Evolutionary conservation across 163 green algal genomes (phyloP).

Genomic region (Chlamydomonas reinhardtii): DNA sequence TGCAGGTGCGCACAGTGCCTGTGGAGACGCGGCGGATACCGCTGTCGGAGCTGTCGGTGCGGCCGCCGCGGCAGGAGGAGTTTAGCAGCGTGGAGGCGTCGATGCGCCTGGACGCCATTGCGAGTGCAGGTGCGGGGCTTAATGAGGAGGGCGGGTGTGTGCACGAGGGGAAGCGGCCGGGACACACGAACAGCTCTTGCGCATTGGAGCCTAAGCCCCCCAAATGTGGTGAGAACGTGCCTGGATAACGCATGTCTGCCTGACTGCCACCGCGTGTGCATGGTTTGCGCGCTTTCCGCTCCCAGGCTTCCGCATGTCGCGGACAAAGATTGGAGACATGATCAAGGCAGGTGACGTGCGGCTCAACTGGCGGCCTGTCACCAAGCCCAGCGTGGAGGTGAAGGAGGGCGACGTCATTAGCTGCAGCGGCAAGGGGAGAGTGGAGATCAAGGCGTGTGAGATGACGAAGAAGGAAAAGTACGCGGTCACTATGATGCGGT

Average conservation of each 20-base stretch:
- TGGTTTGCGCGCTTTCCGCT: no score
- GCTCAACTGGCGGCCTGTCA: conserved; percentile 83
- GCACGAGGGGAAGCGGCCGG: neutral
- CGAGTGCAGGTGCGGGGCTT: conserved; percentile 72
- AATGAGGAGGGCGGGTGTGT: neutral
- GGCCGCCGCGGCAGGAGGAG: conserved; percentile 67
- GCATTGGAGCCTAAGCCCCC: no score
- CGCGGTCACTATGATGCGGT: conserved; percentile 78
- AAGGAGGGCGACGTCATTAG: conserved; percentile 86
- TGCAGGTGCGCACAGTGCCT: conserved; percentile 75
- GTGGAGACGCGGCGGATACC: conserved; percentile 59
- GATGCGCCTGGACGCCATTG: conserved; percentile 88
- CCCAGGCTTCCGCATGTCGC: conserved; percentile 84
- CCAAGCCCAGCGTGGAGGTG: conserved; percentile 74
- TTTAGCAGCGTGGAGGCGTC: conserved; percentile 85
- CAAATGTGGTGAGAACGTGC: no score
- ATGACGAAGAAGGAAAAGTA: conserved; percentile 84
- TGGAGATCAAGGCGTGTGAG: conserved; percentile 76
- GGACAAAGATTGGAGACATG: conserved; percentile 77
- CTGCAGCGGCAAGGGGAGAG: conserved; percentile 81
- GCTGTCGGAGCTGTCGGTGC: conserved; percentile 68
- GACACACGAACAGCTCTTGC: neutral
- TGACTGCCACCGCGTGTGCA: no score
- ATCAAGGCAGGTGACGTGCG: conserved; percentile 62
- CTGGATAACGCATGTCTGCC: no score